A percentile compares a stretch with the other conserved stretches of the same genome.
phyloP scores from a whole-genome alignment of 129 eudicot species.

The Artemisia annua region DNA sequence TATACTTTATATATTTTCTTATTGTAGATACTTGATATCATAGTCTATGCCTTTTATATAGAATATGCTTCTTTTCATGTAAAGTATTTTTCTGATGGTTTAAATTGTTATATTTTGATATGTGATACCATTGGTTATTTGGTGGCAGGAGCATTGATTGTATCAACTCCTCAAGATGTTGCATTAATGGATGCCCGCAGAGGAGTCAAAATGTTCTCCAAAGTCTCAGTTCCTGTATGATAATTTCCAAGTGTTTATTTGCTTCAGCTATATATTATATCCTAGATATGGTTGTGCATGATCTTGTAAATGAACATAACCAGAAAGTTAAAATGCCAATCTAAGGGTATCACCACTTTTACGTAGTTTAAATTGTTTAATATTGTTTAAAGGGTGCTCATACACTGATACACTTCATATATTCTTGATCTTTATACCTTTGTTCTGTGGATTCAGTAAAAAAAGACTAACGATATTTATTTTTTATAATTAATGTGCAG shows the following conservation, averaged over 20 bases:
- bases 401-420: background rate
- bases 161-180: conserved; percentile 98
- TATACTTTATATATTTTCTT: too few species aligned
- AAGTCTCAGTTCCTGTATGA: conserved; percentile 93
- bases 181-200: conserved; percentile 96
- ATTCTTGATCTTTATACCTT: background rate
- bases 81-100: too few species aligned
- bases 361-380: background rate
- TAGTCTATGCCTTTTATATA: too few species aligned
- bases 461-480: background rate
- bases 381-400: background rate
- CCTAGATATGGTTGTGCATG: too few species aligned
- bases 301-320: too few species aligned
- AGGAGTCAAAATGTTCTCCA: conserved; percentile 93
- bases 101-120: background rate
- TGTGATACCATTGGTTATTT: conserved; percentile 8
- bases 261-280: too few species aligned
- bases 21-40: too few species aligned
- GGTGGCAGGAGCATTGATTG: conserved; percentile 81
- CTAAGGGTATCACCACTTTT: background rate
- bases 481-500: conserved; percentile 34
- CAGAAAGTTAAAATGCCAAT: background rate
- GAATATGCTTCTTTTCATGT: too few species aligned
- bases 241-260: background rate
- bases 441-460: background rate